Evolutionary conservation across 2,329 filamentous ascomycete genomes (phyloP), one percentile per base, ranked within the genome.

Genomic region (Penicillium oxalicum): DNA sequence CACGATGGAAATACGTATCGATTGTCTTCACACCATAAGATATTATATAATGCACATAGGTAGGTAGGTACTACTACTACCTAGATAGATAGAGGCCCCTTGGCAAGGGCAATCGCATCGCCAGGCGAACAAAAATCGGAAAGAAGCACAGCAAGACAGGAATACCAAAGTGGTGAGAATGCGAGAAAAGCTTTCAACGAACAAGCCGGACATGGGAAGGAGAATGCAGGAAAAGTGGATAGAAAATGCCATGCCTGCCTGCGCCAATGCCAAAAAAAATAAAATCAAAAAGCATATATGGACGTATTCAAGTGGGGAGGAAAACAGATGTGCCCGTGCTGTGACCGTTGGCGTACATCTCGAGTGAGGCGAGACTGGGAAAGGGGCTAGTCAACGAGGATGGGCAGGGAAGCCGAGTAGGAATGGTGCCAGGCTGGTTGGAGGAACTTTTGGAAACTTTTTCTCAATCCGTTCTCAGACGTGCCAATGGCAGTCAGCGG

Each of bases 181-280:
- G 18, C 18, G 18, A 46, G n/a, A 44, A 26, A 35, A 36, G 43
- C 11, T 25, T 35, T 35, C 35, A 43, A 46, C 36, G 46, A 34
- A 42, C 40, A 38, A 46, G 28, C 39, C 45, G 35, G 28, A 40
- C 32, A 48, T 44, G 33, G 18, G 18, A 18, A 49, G 12, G 28
- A 0, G 24, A 29, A 25, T 5, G 9, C 9, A 29, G 32, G 11
- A 26, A 37, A 12, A 28, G n/a, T 9, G 27, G 46, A 40, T 13
- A 28, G 50, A 38, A 40, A 55, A 56, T 53, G 53, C 53, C 53
- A 51, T 53, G 44, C 48, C 50, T 47, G 47, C 55, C 46, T 44
- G 50, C 53, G 50, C 57, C 57, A 45, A 58, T 58, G 57, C 54
- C 55, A 52, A 51, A 51, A 49, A 54, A 47, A 50, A 42, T 18